phyloP scores from a whole-genome alignment of 2,329 filamentous ascomycete genomes.

The Truncatella angustata region DNA sequence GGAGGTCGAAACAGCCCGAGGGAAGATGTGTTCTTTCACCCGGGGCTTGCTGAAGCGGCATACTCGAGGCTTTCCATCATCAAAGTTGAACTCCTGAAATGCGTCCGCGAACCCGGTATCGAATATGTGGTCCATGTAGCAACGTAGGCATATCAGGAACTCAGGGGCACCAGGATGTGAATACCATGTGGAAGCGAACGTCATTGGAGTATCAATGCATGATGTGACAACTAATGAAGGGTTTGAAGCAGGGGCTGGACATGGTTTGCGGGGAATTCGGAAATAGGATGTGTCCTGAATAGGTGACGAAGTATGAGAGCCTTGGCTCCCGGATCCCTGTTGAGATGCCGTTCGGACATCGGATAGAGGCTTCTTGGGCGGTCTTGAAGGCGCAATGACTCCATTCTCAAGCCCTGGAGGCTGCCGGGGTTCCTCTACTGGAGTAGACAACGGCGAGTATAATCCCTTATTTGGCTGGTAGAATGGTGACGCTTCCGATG shows the following conservation, averaged over 20 bases:
- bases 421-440: background rate
- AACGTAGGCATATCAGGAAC: slow-evolving; percentile 39
- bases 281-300: too few relatives aligned
- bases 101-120: slow-evolving; percentile 23
- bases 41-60: slow-evolving; percentile 31
- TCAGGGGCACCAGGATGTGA: slow-evolving; percentile 29
- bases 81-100: slow-evolving; percentile 24
- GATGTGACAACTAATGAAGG: slow-evolving; percentile 13
- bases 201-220: slow-evolving; percentile 27
- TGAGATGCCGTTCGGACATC: background rate
- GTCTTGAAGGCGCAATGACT: background rate
- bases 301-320: too few relatives aligned
- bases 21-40: slow-evolving; percentile 33
- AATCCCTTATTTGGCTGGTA: background rate
- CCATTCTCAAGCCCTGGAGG: background rate
- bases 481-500: background rate
- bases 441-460: background rate
- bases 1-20: slow-evolving; percentile 25
- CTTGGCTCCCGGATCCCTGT: background rate
- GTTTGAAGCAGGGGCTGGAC: background rate
- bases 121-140: slow-evolving; percentile 36
- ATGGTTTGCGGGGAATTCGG: too few relatives aligned
- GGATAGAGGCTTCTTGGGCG: slow-evolving; percentile 7
- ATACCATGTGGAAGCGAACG: slow-evolving; percentile 36
- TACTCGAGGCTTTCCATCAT: slow-evolving; percentile 22